Conservation (phyloP, 352 stramenopile genomes). For the Thalassiosira ordinaria region DNA sequence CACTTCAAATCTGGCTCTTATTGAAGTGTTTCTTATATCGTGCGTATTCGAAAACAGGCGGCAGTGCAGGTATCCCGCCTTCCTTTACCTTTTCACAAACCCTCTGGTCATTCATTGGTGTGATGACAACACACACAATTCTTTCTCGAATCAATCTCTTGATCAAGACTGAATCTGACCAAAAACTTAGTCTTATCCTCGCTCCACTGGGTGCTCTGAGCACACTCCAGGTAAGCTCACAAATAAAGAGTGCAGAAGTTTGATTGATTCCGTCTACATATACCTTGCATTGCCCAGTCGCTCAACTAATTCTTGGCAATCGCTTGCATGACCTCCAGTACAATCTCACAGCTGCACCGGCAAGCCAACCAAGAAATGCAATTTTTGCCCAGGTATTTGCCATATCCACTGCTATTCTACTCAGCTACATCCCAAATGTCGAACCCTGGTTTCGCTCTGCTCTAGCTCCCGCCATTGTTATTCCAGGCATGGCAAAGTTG, state of each 20-base stretch:
- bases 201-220: constrained; percentile 61
- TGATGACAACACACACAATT: constrained; percentile 32
- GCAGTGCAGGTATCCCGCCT: constrained; percentile 28
- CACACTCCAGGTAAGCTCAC: too few species aligned
- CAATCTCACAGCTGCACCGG: constrained; percentile 64
- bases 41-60: constrained; percentile 1
- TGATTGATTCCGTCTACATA: too few species aligned
- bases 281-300: too few species aligned
- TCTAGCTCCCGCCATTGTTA: constrained; percentile 40
- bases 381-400: constrained; percentile 58
- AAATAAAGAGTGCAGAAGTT: too few species aligned
- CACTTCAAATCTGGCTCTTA: background rate
- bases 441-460: constrained; percentile 33
- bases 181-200: constrained; percentile 26
- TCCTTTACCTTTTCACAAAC: constrained; percentile 32
- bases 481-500: constrained; percentile 40
- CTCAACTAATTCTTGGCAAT: too few species aligned
- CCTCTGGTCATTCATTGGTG: constrained; percentile 36
- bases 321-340: too few species aligned
- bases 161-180: constrained; percentile 13
- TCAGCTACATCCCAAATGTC: constrained; percentile 26
- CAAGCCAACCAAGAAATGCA: constrained; percentile 67
- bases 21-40: background rate
- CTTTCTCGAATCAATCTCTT: constrained; percentile 32
- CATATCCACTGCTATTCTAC: constrained; percentile 28